Base-by-base conservation (phyloP, 2,329 filamentous ascomycete species). In the Sphaerostilbella broomeana region DNA sequence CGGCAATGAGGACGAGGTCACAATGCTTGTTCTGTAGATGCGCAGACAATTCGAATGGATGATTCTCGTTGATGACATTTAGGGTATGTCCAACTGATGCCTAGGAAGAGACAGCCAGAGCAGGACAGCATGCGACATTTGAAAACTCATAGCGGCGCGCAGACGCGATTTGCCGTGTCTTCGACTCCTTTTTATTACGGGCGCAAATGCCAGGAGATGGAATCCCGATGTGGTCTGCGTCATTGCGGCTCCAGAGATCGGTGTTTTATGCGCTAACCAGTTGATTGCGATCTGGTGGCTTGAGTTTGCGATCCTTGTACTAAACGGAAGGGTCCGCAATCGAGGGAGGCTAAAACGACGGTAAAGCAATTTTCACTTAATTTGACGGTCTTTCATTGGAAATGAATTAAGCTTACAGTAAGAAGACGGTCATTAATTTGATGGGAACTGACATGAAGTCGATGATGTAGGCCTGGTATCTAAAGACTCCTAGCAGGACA, bases 211-310 rank as follows among this genome's bases (percentile, higher is more conserved):
- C 3, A 30, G 22, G 19, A 20, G 15, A 15, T 36, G 31, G 15
- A 38, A 43, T 33, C 38, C 47, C 58, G 60, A 62, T 62, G 47
- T 47, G 40, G 50, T 50, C 47, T 49, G 48, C 50, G 53, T 55
- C 48, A 60, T 59, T 43, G 49, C 31, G 45, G n/a, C 47, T 40
- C 45, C 50, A 42, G 43, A 45, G 58, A 62, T 62, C 59, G 57
- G 35, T 20, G 5, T 15, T 43, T 40, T 30, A 15, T 17, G 32
- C 33, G 40, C 39, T 39, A 39, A 19, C 17, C 19, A n/a, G 22
- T 19, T 36, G 15, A 10, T 22, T 24, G 27, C 36, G 43, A 44
- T 44, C 30, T 17, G 32, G 44, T 46, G 44, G 44, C 44, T 44
- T 43, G 25, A 19, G n/a, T n/a, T n/a, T n/a, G n/a, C n/a, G 22